phyloP scores from a whole-genome alignment of 768 basidiomycete species.

The Leccinum broughii region DNA sequence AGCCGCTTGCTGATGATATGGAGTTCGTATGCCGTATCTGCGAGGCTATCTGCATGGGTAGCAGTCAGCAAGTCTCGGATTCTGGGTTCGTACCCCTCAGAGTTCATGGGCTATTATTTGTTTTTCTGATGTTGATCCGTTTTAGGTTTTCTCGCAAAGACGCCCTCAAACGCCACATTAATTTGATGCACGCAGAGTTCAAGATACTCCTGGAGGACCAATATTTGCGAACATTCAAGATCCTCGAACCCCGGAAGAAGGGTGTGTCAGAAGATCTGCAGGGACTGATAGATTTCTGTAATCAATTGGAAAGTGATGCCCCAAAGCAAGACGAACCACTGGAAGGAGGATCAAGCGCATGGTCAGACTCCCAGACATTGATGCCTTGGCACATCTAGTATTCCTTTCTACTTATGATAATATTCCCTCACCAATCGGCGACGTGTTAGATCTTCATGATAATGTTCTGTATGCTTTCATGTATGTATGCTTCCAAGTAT shows the following conservation, averaged over 20 bases:
- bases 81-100: too few relatives aligned
- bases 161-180: conserved; percentile 11
- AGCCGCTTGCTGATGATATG: not conserved
- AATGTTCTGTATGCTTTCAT: too few relatives aligned
- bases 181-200: not conserved
- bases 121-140: not conserved
- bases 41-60: not conserved
- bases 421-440: too few relatives aligned
- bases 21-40: not conserved
- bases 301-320: not conserved
- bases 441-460: too few relatives aligned
- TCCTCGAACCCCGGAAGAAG: not conserved
- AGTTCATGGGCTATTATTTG: not conserved
- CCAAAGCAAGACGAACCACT: not conserved
- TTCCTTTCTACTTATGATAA: not conserved
- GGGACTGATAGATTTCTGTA: not conserved
- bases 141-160: conserved; percentile 11
- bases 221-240: not conserved
- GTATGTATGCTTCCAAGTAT: too few relatives aligned
- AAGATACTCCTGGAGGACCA: not conserved
- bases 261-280: not conserved
- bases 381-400: too few relatives aligned
- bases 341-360: not conserved
- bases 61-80: not conserved
- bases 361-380: too few relatives aligned